Base-by-base conservation (phyloP, 805 yeast genomes). In the Nakazawaea ishiwadae region DNA sequence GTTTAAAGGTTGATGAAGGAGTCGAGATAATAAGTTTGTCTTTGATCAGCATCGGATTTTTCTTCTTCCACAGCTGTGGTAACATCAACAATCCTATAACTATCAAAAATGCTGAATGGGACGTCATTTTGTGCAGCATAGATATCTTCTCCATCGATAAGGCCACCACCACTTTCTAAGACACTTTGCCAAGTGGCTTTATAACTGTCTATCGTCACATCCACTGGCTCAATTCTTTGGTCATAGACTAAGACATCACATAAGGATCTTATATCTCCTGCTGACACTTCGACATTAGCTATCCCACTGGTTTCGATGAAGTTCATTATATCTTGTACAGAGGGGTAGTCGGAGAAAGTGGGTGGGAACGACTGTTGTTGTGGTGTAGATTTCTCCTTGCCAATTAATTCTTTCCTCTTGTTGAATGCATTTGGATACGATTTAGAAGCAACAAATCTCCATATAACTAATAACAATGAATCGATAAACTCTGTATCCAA, bases 401-500 rank as follows among this genome's bases (percentile, higher is more conserved):
- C 57, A 18, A 46, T 39, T 41, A 44, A 51, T n/a, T 40, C 45
- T 14, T 35, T 36, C 9, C 65, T 62, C 7, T 66, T 65, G 46
- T 69, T 74, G 57, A 84, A 81, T 16, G 84, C 84, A 42, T 77
- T 69, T 3, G 97, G 96, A 55, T 70, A 84, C 0, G 96, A 77
- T 51, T 75, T 77, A 24, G 79, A 74, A 2, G 91, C 85, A 8
- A 87, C 81, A 60, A 68, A 91, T 50, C 93, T 71, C 96, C 97
- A 93, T 6, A 90, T 79, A 32, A 90, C 90, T 16, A 87, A 79
- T 49, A 87, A 61, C 42, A 93, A 65, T 36, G 88, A 79, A 50
- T 87, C 91, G 44, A 93, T 90, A 54, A 93, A 93, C 60, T 91
- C 98, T 3, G 88, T 80, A 58, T 93, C 99, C 44, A 93, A 70